phyloP scores from a whole-genome alignment of 1,284 basidiomycete genomes.

The Ustilago vetiveriae region DNA sequence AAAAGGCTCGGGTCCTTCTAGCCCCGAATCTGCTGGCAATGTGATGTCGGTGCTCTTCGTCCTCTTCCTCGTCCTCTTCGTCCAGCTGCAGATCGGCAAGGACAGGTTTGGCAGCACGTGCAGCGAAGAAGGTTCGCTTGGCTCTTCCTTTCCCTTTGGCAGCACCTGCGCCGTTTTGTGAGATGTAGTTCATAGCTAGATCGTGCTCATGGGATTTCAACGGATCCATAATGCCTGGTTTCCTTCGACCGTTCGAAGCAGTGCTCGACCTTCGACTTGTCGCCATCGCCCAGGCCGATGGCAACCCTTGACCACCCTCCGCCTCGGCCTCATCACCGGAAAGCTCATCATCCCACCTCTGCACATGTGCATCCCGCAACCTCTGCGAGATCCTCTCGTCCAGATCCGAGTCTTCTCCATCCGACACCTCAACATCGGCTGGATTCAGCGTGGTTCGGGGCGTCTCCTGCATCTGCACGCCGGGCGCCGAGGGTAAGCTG shows the following conservation, averaged over 20 bases:
- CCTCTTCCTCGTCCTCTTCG: slow-evolving; percentile 21
- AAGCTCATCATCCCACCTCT: slow-evolving; percentile 59
- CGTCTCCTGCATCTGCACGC: slow-evolving; percentile 85
- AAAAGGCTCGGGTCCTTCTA: slow-evolving; percentile 9
- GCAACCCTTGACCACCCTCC: slow-evolving; percentile 4
- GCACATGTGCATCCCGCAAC: slow-evolving; percentile 59
- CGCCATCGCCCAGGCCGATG: slow-evolving; percentile 18
- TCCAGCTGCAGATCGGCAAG: slow-evolving; percentile 36
- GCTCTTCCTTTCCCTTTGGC: slow-evolving; percentile 37
- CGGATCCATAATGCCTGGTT: slow-evolving; percentile 43
- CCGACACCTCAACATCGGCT: slow-evolving; percentile 70
- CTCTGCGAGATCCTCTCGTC: slow-evolving; percentile 65
- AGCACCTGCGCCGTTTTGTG: slow-evolving; percentile 33
- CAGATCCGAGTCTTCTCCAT: slow-evolving; percentile 67
- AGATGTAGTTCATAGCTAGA: slow-evolving; percentile 35
- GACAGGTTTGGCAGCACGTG: slow-evolving; percentile 44
- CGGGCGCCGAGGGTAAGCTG: slow-evolving; percentile 82
- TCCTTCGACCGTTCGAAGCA: slow-evolving; percentile 10
- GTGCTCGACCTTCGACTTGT: slow-evolving; percentile 14
- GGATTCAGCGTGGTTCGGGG: slow-evolving; percentile 72
- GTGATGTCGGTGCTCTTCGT: slow-evolving; percentile 18
- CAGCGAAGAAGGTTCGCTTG: slow-evolving; percentile 51
- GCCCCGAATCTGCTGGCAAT: not conserved
- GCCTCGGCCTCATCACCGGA: slow-evolving; percentile 54
- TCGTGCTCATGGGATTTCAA: slow-evolving; percentile 37